phyloP scores from a whole-genome alignment of 495 filamentous ascomycete species.

The Daldinia caldariorum region DNA sequence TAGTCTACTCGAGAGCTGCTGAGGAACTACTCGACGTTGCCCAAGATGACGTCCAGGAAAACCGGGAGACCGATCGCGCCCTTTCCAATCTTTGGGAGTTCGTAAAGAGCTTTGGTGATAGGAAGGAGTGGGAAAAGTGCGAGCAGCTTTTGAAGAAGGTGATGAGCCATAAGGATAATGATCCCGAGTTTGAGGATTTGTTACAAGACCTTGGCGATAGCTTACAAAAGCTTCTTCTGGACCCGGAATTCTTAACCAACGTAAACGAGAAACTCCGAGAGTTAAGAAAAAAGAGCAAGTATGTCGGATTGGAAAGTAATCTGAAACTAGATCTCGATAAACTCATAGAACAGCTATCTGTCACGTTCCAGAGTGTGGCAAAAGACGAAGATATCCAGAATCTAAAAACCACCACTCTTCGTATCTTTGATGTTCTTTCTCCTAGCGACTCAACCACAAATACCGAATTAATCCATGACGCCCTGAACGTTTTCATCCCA shows the following conservation, averaged over 20 bases:
- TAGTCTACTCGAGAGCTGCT: conserved; percentile 76
- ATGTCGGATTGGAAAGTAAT: conserved; percentile 69
- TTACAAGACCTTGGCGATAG: conserved; percentile 75
- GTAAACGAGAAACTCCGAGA: conserved; percentile 75
- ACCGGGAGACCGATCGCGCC: conserved; percentile 78
- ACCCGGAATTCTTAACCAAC: conserved; percentile 83
- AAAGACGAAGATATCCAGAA: conserved; percentile 75
- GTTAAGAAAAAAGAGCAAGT: conserved; percentile 71
- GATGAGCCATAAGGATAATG: conserved; percentile 75
- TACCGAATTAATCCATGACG: conserved; percentile 75
- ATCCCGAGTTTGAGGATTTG: conserved; percentile 84
- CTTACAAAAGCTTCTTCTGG: conserved; percentile 82
- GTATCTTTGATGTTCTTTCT: conserved; percentile 73
- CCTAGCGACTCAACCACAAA: conserved; percentile 65
- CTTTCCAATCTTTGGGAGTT: conserved; percentile 80
- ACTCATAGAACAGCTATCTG: conserved; percentile 73
- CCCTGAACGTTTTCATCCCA: conserved; percentile 81
- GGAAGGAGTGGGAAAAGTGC: conserved; percentile 76
- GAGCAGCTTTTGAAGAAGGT: conserved; percentile 73
- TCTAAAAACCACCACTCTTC: conserved; percentile 68
- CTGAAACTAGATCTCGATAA: conserved; percentile 78
- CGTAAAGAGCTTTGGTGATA: conserved; percentile 79
- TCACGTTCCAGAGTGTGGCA: conserved; percentile 71
- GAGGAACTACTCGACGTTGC: conserved; percentile 69
- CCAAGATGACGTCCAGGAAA: conserved; percentile 74